phyloP scores from a whole-genome alignment of 1,139 yeast genomes.

The Yamadazyma sp. region DNA sequence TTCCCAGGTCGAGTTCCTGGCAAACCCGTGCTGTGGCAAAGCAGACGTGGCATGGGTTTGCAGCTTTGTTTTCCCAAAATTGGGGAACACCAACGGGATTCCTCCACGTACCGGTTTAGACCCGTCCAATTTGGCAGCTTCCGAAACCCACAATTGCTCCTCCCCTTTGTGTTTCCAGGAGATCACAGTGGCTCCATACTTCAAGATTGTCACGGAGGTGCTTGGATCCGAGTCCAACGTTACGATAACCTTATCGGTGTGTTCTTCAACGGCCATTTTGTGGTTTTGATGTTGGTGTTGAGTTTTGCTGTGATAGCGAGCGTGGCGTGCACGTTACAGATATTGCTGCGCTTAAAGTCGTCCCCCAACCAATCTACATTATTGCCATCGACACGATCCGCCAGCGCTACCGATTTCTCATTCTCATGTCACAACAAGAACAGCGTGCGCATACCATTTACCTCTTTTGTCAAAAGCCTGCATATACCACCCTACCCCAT shows the following conservation, averaged over 20 bases:
- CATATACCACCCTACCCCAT: too few relatives aligned
- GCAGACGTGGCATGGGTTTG: conserved; percentile 35
- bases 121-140: conserved; percentile 84
- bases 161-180: conserved; percentile 72
- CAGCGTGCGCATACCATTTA: too few relatives aligned
- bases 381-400: too few relatives aligned
- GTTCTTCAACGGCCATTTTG: conserved; percentile 48
- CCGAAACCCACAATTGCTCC: conserved; percentile 68
- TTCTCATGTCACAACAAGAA: too few relatives aligned
- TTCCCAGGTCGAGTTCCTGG: conserved; percentile 88
- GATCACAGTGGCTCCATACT: conserved; percentile 83
- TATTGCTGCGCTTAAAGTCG: neutral
- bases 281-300: neutral
- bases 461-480: too few relatives aligned
- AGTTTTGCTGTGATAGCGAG: neutral
- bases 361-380: neutral
- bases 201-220: conserved; percentile 65
- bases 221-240: conserved; percentile 53
- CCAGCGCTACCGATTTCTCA: neutral
- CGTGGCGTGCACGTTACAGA: too few relatives aligned
- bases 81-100: conserved; percentile 92
- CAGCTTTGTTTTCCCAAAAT: conserved; percentile 71
- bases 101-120: conserved; percentile 96
- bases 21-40: conserved; percentile 96
- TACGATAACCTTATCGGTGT: conserved; percentile 61